Evolutionary conservation across 805 yeast species (phyloP), one percentile per base, ranked within the genome.

Genomic region (Saccharomyces eubayanus): DNA sequence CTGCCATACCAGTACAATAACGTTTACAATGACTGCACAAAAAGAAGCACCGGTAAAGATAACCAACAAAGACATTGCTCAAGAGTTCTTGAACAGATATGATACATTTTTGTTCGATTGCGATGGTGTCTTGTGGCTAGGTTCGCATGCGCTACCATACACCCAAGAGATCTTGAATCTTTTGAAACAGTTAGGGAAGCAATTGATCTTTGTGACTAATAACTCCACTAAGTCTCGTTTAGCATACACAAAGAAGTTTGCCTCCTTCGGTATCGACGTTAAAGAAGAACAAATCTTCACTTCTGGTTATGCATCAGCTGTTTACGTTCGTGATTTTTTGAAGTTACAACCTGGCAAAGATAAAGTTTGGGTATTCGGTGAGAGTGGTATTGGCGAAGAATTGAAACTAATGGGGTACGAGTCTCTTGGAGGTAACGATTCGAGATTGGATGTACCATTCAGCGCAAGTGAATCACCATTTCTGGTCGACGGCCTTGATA

Each of bases 41-140:
- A 16, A 36, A 36, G 54, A n/a, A 16, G 53, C 48, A 8, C 77
- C 88, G 8, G 60, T 64, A 1, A 83, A 85, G 62, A 67, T 87
- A 47, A 69, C 72, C 16, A 63, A 72, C 21, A 74, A 72, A 53
- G 74, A 73, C 21, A 78, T 78, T 31, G 86, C 80, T 4, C 71
- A 78, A 51, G 64, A 72, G 6, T 72, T 94, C 48, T 71, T 94
- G 9, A 79, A 77, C 59, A 66, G 76, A 51, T 87, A 85, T 68
- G 97, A 90, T 66, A 89, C 88, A 55, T 92, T 91, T 63, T 74
- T 94, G 60, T 94, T 94, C 67, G 99, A 94, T 65, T 94, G 99
- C 73, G 99, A 94, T 67, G 99, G 99, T 31, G 99, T 94, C 4
- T 75, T 94, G 55, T 94, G 99, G 99, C 72, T 87, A 49, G 98